A percentile compares a stretch with the other conserved stretches of the same genome.
Evolutionary conservation across 768 basidiomycete species (phyloP).

Genomic region (Floccularia luteovirens): DNA sequence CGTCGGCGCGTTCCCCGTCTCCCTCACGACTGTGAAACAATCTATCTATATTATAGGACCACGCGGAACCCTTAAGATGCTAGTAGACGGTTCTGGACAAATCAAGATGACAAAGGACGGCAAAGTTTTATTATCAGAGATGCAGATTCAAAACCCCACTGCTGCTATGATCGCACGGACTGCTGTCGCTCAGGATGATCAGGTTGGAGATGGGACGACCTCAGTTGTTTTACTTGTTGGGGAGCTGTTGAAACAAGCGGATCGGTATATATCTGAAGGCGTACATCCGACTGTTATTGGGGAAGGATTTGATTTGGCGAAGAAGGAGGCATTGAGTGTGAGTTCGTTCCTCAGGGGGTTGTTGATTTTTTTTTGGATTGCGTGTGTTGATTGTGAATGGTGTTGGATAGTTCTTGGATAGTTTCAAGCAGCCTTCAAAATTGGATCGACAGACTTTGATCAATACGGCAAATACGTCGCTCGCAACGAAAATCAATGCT

Average conservation of each 20-base stretch:
- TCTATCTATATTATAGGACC: conserved; percentile 50
- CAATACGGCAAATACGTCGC: conserved; percentile 90
- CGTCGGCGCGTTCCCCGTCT: conserved; percentile 14
- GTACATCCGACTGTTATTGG: conserved; percentile 96
- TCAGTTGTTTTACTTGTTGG: conserved; percentile 95
- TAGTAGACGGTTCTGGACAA: conserved; percentile 95
- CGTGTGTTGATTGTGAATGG: no score
- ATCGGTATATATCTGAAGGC: conserved; percentile 96
- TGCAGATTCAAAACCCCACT: conserved; percentile 99
- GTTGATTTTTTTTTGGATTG: conserved; percentile 5
- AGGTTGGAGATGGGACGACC: conserved; percentile 98
- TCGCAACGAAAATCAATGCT: conserved; percentile 86
- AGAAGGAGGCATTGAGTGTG: conserved; percentile 88
- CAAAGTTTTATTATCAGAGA: conserved; percentile 95
- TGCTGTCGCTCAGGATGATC: conserved; percentile 97
- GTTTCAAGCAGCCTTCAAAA: conserved; percentile 70
- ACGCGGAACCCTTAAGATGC: conserved; percentile 97
- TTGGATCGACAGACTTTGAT: conserved; percentile 89
- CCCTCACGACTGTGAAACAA: background rate
- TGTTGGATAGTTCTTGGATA: conserved; percentile 98
- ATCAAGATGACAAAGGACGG: conserved; percentile 99
- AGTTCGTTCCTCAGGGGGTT: conserved; percentile 18
- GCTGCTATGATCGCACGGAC: conserved; percentile 99
- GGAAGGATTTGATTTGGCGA: conserved; percentile 94
- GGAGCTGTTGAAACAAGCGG: conserved; percentile 93